These are phyloP conservation scores for Lagenidium giganteum DNA, from an alignment of 352 stramenopile genomes.

Conservation along the genomic window DNA sequence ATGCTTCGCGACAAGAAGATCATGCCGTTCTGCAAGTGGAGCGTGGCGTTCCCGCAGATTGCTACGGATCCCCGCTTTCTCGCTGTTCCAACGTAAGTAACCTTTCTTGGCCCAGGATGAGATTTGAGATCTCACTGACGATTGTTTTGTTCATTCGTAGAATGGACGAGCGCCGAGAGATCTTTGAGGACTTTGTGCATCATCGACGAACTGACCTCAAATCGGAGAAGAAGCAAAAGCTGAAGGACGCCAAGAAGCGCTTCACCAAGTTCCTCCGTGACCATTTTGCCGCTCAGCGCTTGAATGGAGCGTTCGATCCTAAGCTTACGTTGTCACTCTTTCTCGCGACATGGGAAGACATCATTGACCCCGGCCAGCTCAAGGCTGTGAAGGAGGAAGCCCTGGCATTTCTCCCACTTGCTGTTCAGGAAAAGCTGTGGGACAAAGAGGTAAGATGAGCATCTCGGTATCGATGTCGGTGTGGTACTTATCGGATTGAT, in stretches of 20 bases:
- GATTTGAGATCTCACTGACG: neutral
- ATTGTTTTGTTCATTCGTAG: constrained; percentile 15
- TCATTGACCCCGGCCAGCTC: neutral
- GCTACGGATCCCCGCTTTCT: constrained; percentile 68
- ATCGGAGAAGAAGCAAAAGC: constrained; percentile 66
- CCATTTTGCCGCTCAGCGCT: constrained; percentile 27
- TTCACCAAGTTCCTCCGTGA: constrained; percentile 39
- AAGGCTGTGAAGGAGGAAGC: constrained; percentile 8
- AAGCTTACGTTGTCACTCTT: constrained; percentile 54
- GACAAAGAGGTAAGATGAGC: constrained; percentile 15
- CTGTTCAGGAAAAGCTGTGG: constrained; percentile 24
- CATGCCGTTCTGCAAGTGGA: constrained; percentile 83
- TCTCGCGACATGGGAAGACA: constrained; percentile 38
- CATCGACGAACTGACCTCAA: constrained; percentile 74
- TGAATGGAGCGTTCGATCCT: constrained; percentile 28
- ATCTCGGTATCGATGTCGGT: neutral
- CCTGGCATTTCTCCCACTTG: constrained; percentile 17
- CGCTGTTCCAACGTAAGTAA: constrained; percentile 41
- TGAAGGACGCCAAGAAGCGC: constrained; percentile 54
- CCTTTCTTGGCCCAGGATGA: neutral
- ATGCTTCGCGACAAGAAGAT: constrained; percentile 84
- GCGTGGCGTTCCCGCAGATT: constrained; percentile 70
- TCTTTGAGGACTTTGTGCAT: constrained; percentile 79
- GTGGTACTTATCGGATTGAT: constrained; percentile 1
- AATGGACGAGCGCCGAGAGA: constrained; percentile 73